These are phyloP conservation scores for Cenchrus purpureus DNA, from an alignment of 176 grass and related monocot genomes.

Conservation along the genomic window DNA sequence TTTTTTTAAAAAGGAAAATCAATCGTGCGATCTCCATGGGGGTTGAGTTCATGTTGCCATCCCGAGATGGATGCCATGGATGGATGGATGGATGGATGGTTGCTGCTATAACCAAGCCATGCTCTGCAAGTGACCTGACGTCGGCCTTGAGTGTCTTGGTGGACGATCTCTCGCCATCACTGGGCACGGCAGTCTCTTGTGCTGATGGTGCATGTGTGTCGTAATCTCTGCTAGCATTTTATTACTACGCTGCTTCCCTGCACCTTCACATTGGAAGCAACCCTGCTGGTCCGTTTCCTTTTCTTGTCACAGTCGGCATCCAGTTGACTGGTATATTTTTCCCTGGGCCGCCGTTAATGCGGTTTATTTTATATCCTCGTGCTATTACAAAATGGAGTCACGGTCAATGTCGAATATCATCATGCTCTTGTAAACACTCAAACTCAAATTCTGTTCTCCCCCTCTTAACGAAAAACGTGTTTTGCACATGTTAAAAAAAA, in stretches of 20 bases:
- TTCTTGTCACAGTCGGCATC: slow-evolving; percentile 37
- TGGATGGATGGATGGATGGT: not conserved
- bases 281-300: not conserved
- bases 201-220: not conserved
- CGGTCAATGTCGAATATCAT: slow-evolving; percentile 2
- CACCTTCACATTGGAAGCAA: not conserved
- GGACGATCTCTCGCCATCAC: not conserved
- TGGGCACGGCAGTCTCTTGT: slow-evolving; percentile 1
- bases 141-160: not conserved
- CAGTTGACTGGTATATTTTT: slow-evolving; percentile 21
- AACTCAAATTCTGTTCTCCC: too few relatives aligned
- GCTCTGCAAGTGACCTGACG: not conserved
- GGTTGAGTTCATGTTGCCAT: not conserved
- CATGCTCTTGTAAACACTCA: too few relatives aligned
- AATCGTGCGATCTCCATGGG: not conserved
- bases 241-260: not conserved
- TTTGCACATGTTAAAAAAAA: too few relatives aligned
- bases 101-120: slow-evolving; percentile 2
- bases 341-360: not conserved
- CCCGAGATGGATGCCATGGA: not conserved
- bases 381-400: not conserved
- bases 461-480: too few relatives aligned
- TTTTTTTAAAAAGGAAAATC: not conserved
- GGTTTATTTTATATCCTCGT: not conserved
- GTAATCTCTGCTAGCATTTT: not conserved